phyloP scores from a whole-genome alignment of 805 yeast genomes.

The Yarrowia keelungensis region DNA sequence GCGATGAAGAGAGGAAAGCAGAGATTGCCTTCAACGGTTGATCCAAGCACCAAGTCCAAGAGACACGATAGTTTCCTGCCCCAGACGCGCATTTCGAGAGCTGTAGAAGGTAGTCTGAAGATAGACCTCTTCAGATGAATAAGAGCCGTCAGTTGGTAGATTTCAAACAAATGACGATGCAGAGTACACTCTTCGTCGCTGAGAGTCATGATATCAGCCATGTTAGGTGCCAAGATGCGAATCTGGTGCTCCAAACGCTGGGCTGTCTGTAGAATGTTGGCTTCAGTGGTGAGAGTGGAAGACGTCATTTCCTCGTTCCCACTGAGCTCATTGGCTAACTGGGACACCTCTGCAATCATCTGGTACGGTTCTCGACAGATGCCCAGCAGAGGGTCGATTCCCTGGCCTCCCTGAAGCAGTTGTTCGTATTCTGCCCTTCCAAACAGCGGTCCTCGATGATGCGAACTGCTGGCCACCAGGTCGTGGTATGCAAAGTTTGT shows the following conservation, averaged over 20 bases:
- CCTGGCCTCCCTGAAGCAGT: conserved; percentile 53
- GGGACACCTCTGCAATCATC: conserved; percentile 70
- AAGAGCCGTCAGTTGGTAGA: conserved; percentile 71
- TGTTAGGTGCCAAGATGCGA: conserved; percentile 60
- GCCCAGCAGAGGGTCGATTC: conserved; percentile 75
- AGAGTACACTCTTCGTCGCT: conserved; percentile 61
- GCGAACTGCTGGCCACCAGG: conserved; percentile 66
- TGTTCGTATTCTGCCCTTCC: conserved; percentile 64
- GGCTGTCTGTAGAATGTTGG: conserved; percentile 43
- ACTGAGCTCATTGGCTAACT: conserved; percentile 56
- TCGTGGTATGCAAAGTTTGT: conserved; percentile 85
- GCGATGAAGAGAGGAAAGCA: conserved; percentile 82
- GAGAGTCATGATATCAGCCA: conserved; percentile 54
- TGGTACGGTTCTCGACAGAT: conserved; percentile 72
- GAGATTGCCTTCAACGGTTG: conserved; percentile 72
- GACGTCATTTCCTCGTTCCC: conserved; percentile 22
- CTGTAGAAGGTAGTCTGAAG: conserved; percentile 63
- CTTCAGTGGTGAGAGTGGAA: conserved; percentile 13
- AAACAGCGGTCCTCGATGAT: conserved; percentile 70
- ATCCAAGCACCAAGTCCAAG: conserved; percentile 66
- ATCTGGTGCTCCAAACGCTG: conserved; percentile 57
- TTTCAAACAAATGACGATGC: conserved; percentile 74
- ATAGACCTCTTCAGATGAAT: conserved; percentile 73
- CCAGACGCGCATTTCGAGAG: conserved; percentile 67
- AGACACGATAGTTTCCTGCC: conserved; percentile 61